These are phyloP conservation scores for Teratosphaeria nubilosa DNA, from an alignment of 2,329 filamentous ascomycete species.

Conservation along the genomic window DNA sequence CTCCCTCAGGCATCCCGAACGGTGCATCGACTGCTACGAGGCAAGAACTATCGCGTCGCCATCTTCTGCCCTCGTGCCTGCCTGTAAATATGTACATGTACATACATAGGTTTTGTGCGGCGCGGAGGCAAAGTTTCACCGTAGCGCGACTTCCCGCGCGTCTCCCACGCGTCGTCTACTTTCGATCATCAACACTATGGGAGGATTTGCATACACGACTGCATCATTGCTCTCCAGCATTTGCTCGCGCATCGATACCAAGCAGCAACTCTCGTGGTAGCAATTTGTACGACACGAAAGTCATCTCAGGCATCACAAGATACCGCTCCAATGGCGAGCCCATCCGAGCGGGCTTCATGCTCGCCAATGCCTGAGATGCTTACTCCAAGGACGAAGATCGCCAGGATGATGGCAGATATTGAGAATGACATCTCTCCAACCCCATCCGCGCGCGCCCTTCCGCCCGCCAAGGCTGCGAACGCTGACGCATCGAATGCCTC, in stretches of 20 bases:
- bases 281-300: not conserved
- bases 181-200: not conserved
- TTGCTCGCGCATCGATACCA: not conserved
- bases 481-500: not conserved
- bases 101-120: not conserved
- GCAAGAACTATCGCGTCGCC: not conserved
- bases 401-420: slow-evolving; percentile 17
- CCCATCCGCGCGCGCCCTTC: slow-evolving; percentile 1
- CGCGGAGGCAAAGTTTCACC: not conserved
- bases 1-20: not conserved
- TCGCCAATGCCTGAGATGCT: slow-evolving; percentile 7
- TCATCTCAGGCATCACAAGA: not conserved
- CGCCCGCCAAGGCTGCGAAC: not conserved
- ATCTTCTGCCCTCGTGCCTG: not conserved
- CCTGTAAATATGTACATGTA: too few relatives aligned
- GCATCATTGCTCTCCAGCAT: not conserved
- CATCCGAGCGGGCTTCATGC: not conserved
- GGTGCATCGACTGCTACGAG: not conserved
- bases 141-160: not conserved
- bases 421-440: slow-evolving; percentile 15
- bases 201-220: not conserved
- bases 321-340: not conserved
- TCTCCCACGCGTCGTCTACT: not conserved
- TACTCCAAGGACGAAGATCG: slow-evolving; percentile 14
- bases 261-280: not conserved